A percentile compares a stretch with the other conserved stretches of the same genome.
Evolutionary conservation across 768 basidiomycete genomes (phyloP).

Genomic region (Pleurotus sapidus): DNA sequence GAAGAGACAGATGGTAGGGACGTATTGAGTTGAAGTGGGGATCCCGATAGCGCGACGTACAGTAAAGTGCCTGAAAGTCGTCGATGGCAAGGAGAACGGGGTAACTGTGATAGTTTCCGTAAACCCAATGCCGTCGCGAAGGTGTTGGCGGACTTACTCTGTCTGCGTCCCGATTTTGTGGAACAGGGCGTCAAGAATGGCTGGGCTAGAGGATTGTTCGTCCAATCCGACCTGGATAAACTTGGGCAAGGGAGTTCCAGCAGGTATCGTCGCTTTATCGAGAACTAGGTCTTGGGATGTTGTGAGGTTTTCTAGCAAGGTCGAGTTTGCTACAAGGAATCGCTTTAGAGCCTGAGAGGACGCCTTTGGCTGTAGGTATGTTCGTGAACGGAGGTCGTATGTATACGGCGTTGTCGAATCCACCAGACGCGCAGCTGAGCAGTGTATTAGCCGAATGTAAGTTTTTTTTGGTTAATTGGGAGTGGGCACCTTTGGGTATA

Average conservation of each 20-base stretch:
- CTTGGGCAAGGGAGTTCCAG: slow-evolving; percentile 47
- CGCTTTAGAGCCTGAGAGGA: slow-evolving; percentile 64
- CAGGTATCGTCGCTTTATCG: slow-evolving; percentile 43
- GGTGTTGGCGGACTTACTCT: slow-evolving; percentile 37
- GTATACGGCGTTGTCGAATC: slow-evolving; percentile 70
- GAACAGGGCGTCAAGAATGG: slow-evolving; percentile 57
- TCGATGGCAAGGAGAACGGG: slow-evolving; percentile 86
- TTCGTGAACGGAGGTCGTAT: slow-evolving; percentile 75
- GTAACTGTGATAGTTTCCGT: slow-evolving; percentile 35
- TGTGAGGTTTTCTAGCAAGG: slow-evolving; percentile 37
- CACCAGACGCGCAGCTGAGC: slow-evolving; percentile 45
- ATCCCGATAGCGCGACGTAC: slow-evolving; percentile 65
- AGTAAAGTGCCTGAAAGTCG: slow-evolving; percentile 82
- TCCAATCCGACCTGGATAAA: slow-evolving; percentile 59
- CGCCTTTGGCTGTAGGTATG: slow-evolving; percentile 70
- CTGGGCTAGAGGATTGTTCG: slow-evolving; percentile 49
- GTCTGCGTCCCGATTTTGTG: slow-evolving; percentile 62
- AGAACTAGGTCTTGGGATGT: slow-evolving; percentile 40
- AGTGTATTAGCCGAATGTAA: no score
- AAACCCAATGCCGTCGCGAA: no score
- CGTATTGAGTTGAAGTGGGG: slow-evolving; percentile 68
- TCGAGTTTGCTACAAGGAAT: slow-evolving; percentile 56
- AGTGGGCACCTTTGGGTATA: slow-evolving; percentile 63
- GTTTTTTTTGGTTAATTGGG: not conserved
- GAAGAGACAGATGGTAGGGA: slow-evolving; percentile 76